Conservation (phyloP, 1,284 basidiomycete species). For the Dichomitus squalens region DNA sequence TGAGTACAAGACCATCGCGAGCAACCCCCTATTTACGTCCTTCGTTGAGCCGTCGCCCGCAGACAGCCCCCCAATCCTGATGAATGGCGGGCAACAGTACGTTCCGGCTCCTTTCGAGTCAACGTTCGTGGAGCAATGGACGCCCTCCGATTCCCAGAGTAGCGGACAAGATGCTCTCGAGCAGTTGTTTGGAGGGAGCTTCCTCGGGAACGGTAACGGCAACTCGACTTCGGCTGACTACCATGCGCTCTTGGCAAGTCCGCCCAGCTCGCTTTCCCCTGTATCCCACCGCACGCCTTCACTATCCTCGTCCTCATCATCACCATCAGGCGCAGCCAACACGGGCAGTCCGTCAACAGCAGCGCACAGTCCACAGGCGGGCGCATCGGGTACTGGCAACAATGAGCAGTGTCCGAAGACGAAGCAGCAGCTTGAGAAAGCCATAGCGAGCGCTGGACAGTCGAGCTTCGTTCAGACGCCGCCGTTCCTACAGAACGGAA, state of each 20-base stretch:
- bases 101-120: constrained; percentile 24
- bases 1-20: constrained; percentile 74
- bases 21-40: constrained; percentile 80
- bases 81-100: constrained; percentile 21
- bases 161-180: constrained; percentile 37
- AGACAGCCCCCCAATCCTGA: constrained; percentile 27
- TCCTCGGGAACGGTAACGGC: constrained; percentile 36
- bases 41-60: constrained; percentile 61
- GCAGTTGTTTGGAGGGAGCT: constrained; percentile 65
- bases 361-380: constrained; percentile 10
- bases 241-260: constrained; percentile 43
- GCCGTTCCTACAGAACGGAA: constrained; percentile 12
- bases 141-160: constrained; percentile 25
- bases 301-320: constrained; percentile 34
- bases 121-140: constrained; percentile 35
- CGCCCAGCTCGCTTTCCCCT: constrained; percentile 55
- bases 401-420: constrained; percentile 56
- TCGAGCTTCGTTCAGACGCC: constrained; percentile 48
- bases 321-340: constrained; percentile 36
- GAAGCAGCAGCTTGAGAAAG: constrained; percentile 52
- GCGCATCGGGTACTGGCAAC: constrained; percentile 19
- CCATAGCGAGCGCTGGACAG: constrained; percentile 48
- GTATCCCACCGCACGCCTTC: constrained; percentile 46
- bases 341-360: constrained; percentile 22
- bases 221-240: constrained; percentile 45